phyloP scores from a whole-genome alignment of 768 basidiomycete species.

The Clitopilus passeckerianus region DNA sequence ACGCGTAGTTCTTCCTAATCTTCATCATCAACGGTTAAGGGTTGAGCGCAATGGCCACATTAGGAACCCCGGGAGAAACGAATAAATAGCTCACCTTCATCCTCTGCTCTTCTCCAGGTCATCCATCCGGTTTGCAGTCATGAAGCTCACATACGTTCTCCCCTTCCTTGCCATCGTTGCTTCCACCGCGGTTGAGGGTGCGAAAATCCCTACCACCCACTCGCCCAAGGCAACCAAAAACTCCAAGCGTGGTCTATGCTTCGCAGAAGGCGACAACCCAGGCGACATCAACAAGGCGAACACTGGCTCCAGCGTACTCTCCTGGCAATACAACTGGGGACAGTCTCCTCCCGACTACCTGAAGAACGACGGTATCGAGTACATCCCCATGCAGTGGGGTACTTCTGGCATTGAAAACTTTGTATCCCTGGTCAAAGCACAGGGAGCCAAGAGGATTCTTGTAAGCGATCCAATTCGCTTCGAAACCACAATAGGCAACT shows the following conservation, averaged over 20 bases:
- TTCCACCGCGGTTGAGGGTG: background rate
- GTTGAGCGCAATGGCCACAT: background rate
- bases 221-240: conserved; percentile 21
- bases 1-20: background rate
- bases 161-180: background rate
- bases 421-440: conserved; percentile 15
- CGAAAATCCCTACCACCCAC: background rate
- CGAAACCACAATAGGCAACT: background rate
- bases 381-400: conserved; percentile 37
- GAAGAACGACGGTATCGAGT: conserved; percentile 22
- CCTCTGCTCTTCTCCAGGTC: background rate
- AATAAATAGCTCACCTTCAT: background rate
- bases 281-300: conserved; percentile 21
- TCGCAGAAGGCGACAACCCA: conserved; percentile 19
- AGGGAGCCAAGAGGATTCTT: conserved; percentile 35
- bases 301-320: conserved; percentile 21
- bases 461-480: conserved; percentile 13
- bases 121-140: background rate
- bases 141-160: background rate
- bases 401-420: conserved; percentile 21
- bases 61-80: background rate
- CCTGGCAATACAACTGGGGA: conserved; percentile 42
- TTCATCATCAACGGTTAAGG: background rate
- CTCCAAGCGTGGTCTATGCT: conserved; percentile 30
- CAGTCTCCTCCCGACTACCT: conserved; percentile 23